These are phyloP conservation scores for Phaeosphaeriaceae sp. DNA, from an alignment of 2,329 filamentous ascomycete species.

Conservation along the genomic window DNA sequence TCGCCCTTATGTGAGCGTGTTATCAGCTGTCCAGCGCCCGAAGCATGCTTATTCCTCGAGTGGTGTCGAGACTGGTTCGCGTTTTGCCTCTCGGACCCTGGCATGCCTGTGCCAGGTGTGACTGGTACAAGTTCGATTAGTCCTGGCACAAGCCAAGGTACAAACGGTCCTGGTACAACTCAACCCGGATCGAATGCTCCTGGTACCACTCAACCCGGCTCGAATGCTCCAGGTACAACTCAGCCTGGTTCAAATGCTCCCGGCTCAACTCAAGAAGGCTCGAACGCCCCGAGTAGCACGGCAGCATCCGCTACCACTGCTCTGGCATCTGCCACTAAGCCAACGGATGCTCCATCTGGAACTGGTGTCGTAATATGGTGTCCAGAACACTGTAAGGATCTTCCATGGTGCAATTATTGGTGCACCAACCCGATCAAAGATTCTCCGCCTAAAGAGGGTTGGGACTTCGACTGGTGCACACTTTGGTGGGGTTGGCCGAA, in stretches of 20 bases:
- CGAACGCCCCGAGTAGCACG: background rate
- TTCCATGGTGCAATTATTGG: slow-evolving; percentile 9
- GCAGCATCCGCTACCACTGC: too few relatives aligned
- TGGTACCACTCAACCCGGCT: too few relatives aligned
- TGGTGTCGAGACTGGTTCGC: background rate
- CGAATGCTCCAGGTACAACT: too few relatives aligned
- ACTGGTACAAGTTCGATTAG: background rate
- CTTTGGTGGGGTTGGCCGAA: slow-evolving; percentile 6
- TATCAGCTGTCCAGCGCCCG: background rate
- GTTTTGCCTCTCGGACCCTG: background rate
- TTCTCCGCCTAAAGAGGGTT: slow-evolving; percentile 4
- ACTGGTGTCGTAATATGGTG: background rate
- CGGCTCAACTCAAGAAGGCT: background rate
- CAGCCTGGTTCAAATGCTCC: background rate
- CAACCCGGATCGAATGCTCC: too few relatives aligned
- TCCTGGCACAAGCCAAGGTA: background rate
- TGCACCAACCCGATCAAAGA: background rate
- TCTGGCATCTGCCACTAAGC: too few relatives aligned
- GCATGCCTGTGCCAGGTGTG: background rate
- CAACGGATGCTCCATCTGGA: too few relatives aligned
- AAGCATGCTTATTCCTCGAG: background rate
- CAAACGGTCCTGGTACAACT: background rate
- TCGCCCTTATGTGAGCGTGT: background rate
- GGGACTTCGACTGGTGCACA: slow-evolving; percentile 4
- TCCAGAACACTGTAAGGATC: slow-evolving; percentile 3